Percentiles rank a stretch among this genome's conserved stretches.
Conservation (phyloP, 208 protist species). For the Trypanosoma conorhini region DNA sequence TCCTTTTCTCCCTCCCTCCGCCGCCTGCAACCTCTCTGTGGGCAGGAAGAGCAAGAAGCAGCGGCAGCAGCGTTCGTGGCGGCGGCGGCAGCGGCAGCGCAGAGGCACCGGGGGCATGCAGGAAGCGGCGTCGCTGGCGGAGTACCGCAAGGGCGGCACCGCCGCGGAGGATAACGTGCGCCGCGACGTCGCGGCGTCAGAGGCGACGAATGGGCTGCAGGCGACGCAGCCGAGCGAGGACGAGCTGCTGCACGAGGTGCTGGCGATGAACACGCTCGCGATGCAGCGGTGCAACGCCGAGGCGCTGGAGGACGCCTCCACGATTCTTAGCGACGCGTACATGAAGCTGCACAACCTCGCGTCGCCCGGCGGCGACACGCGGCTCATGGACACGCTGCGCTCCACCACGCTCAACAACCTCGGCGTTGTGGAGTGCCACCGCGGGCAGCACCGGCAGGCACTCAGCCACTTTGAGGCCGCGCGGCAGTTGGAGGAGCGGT, state of each 20-base stretch:
- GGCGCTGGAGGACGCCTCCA: conserved; percentile 52
- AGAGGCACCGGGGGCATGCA: conserved; percentile 1
- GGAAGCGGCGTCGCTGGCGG: background rate
- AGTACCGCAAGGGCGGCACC: background rate
- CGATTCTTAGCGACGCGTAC: conserved; percentile 59
- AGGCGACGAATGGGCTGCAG: background rate
- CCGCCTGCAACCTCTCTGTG: too few species aligned
- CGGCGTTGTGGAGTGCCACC: conserved; percentile 84
- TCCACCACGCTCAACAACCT: conserved; percentile 89
- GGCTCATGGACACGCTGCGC: conserved; percentile 66
- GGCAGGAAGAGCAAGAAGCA: too few species aligned
- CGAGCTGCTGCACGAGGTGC: conserved; percentile 69
- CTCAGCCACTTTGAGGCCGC: conserved; percentile 85
- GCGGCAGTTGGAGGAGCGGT: conserved; percentile 77
- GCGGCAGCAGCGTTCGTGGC: too few species aligned
- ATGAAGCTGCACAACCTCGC: conserved; percentile 42
- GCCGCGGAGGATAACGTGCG: background rate
- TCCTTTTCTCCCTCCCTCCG: too few species aligned
- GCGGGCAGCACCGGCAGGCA: conserved; percentile 76
- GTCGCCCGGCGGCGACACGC: conserved; percentile 21
- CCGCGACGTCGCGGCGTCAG: background rate
- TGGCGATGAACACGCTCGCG: conserved; percentile 82
- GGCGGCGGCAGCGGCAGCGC: too few species aligned
- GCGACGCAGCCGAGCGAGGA: conserved; percentile 26
- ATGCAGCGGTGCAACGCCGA: conserved; percentile 71